Evolutionary conservation across 208 protist genomes (phyloP).

Genomic region (Leishmania aethiopica): DNA sequence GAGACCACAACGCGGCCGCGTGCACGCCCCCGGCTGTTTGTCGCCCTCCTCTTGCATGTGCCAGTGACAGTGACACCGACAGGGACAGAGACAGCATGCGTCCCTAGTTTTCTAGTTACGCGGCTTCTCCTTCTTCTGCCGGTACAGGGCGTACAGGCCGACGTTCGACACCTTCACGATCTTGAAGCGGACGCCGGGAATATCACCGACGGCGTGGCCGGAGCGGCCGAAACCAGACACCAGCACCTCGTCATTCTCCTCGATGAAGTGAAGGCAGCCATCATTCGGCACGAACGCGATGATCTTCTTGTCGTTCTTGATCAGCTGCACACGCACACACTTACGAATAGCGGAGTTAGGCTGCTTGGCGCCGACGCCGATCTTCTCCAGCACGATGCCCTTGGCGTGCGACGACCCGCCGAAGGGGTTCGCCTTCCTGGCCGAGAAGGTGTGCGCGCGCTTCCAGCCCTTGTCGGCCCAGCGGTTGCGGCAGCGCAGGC

Average conservation of each 20-base stretch:
- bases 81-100: not conserved
- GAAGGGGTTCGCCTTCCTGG: slow-evolving; percentile 98
- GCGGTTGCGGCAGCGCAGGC: slow-evolving; percentile 91
- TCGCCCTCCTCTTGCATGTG: not conserved
- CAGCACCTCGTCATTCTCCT: slow-evolving; percentile 99
- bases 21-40: not conserved
- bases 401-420: slow-evolving; percentile 98
- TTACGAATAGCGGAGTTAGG: slow-evolving; percentile 99
- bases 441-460: slow-evolving; percentile 95
- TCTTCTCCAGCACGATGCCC: slow-evolving; percentile 99
- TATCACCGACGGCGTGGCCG: slow-evolving; percentile 99
- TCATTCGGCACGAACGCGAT: slow-evolving; percentile 99
- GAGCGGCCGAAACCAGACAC: slow-evolving; percentile 99
- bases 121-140: slow-evolving; percentile 99
- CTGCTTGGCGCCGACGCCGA: slow-evolving; percentile 99
- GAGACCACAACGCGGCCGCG: not conserved
- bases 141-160: slow-evolving; percentile 97
- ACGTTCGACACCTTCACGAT: slow-evolving; percentile 99
- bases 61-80: too few species aligned
- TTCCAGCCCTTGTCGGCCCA: slow-evolving; percentile 99
- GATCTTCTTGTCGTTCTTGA: slow-evolving; percentile 99
- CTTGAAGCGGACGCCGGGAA: slow-evolving; percentile 99
- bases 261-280: slow-evolving; percentile 99
- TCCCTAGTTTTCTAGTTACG: not conserved
- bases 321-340: slow-evolving; percentile 99